Conservation (phyloP, 371 early-diverging fungal genomes). For the Zopfochytrium polystomum region DNA sequence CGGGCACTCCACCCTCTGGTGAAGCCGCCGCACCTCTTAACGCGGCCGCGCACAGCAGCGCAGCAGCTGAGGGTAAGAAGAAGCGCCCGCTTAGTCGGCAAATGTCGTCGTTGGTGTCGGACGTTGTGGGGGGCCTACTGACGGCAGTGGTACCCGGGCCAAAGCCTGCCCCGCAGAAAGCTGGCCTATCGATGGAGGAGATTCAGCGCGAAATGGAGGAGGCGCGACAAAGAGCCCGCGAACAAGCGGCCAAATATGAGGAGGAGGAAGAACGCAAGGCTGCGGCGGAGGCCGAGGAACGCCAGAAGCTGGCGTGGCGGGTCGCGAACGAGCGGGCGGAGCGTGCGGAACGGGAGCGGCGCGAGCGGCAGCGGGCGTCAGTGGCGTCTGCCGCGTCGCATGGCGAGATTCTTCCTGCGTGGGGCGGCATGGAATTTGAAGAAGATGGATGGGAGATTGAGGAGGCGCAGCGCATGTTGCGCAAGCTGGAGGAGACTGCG, state of each 20-base stretch:
- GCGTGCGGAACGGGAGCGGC: background rate
- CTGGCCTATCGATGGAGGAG: conserved; percentile 16
- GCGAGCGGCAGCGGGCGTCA: background rate
- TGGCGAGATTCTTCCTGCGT: too few species aligned
- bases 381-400: background rate
- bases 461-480: background rate
- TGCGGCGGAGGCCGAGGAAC: background rate
- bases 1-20: background rate
- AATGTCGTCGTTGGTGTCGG: conserved; percentile 13
- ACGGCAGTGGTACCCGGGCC: conserved; percentile 10
- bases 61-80: conserved; percentile 8
- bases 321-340: background rate
- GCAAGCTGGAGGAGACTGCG: background rate
- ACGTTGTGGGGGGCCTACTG: conserved; percentile 13
- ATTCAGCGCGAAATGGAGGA: conserved; percentile 16
- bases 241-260: conserved; percentile 8
- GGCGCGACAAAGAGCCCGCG: conserved; percentile 10
- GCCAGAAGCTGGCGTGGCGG: background rate
- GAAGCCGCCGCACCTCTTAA: too few species aligned
- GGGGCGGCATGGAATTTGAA: background rate
- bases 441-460: background rate
- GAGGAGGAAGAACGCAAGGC: conserved; percentile 1
- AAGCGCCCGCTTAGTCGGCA: conserved; percentile 3
- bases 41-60: conserved; percentile 1
- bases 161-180: conserved; percentile 4